These are phyloP conservation scores for Guyanaporus albipodus DNA, from an alignment of 768 basidiomycete genomes.

Conservation along the genomic window DNA sequence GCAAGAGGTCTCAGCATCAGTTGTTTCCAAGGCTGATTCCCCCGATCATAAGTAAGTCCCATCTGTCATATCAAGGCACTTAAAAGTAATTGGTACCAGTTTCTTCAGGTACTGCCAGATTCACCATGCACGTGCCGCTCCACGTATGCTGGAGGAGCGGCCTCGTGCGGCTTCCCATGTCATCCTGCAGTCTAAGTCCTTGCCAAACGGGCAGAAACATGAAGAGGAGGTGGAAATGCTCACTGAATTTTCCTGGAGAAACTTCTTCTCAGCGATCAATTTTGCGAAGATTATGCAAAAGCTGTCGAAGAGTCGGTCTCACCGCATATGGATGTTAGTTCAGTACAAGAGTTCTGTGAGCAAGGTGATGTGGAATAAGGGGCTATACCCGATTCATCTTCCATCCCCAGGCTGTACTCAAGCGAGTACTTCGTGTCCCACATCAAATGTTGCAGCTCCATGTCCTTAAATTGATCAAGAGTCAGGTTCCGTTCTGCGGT, in stretches of 20 bases:
- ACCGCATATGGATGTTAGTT: constrained; percentile 92
- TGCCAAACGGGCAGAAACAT: constrained; percentile 70
- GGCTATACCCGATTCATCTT: constrained; percentile 15
- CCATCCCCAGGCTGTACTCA: constrained; percentile 78
- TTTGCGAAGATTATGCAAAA: constrained; percentile 99
- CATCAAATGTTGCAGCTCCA: constrained; percentile 94
- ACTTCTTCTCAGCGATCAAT: constrained; percentile 96
- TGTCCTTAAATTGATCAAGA: constrained; percentile 95
- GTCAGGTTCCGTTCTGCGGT: constrained; percentile 97
- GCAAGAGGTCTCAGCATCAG: constrained; percentile 80
- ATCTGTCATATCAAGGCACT: constrained; percentile 1
- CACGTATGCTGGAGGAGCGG: constrained; percentile 60
- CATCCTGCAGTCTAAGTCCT: constrained; percentile 48
- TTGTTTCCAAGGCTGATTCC: constrained; percentile 86
- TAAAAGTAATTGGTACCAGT: constrained; percentile 40
- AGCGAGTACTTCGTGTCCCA: constrained; percentile 88
- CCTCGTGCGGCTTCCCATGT: constrained; percentile 57
- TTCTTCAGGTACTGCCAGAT: constrained; percentile 94
- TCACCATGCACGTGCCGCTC: constrained; percentile 66
- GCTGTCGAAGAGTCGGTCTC: constrained; percentile 89
- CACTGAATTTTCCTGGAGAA: constrained; percentile 94
- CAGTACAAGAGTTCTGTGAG: constrained; percentile 97
- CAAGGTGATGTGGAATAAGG: constrained; percentile 2
- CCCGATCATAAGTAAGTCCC: constrained; percentile 72
- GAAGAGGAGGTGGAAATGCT: constrained; percentile 91